Percentiles rank a stretch among this genome's conserved stretches.
Conservation (phyloP, 768 basidiomycete genomes). For the Boletus rubescentipes region DNA sequence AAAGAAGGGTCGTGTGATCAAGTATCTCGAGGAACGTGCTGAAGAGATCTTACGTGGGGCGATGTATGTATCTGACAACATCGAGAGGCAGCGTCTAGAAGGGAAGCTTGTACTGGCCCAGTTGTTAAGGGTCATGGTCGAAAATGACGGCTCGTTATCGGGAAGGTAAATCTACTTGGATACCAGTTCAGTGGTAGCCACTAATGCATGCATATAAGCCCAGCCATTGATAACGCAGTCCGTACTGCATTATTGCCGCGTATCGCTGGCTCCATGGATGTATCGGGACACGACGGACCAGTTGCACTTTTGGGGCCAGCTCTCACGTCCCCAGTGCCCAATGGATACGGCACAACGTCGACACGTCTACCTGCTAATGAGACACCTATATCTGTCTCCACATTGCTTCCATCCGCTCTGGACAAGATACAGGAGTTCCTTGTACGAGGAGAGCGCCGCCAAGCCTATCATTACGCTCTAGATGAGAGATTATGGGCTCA, state of each 20-base stretch:
- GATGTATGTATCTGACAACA: constrained; percentile 59
- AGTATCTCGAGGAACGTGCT: constrained; percentile 73
- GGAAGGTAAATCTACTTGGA: constrained; percentile 61
- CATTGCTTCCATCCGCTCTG: constrained; percentile 60
- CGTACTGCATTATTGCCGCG: constrained; percentile 70
- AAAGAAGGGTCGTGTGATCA: constrained; percentile 76
- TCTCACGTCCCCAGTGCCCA: constrained; percentile 29
- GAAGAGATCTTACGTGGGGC: constrained; percentile 78
- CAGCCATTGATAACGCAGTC: constrained; percentile 71
- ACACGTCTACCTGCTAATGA: constrained; percentile 39
- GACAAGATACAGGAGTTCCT: constrained; percentile 80
- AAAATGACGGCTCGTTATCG: constrained; percentile 83
- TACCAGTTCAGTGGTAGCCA: background rate
- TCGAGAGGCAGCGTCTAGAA: constrained; percentile 62
- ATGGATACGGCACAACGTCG: constrained; percentile 16
- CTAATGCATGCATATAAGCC: constrained; percentile 37
- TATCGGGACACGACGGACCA: constrained; percentile 23
- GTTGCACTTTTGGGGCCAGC: constrained; percentile 25
- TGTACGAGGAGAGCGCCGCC: constrained; percentile 77
- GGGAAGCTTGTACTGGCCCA: constrained; percentile 74
- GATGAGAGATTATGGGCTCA: constrained; percentile 94
- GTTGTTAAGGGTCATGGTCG: constrained; percentile 76
- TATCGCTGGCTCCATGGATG: constrained; percentile 33
- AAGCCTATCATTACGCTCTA: constrained; percentile 85
- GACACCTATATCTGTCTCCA: constrained; percentile 54